Evolutionary conservation across 2,329 filamentous ascomycete genomes (phyloP).

Genomic region (Colletotrichum nymphaeae): DNA sequence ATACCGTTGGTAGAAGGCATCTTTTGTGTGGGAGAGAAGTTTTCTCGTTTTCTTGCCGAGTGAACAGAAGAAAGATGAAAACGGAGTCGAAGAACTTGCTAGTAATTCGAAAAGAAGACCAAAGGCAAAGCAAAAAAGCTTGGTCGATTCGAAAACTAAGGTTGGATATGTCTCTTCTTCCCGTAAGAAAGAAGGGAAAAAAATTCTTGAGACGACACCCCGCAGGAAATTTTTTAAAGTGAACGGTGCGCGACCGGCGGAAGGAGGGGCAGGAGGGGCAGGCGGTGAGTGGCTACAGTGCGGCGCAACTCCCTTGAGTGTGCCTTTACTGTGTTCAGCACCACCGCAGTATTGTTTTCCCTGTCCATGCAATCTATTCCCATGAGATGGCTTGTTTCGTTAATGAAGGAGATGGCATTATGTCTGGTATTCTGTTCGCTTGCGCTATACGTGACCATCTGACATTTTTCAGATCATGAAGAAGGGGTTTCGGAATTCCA

Average conservation of each 20-base stretch:
- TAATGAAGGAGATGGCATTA: neutral
- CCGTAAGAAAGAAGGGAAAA: conserved; percentile 61
- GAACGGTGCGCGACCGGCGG: conserved; percentile 27
- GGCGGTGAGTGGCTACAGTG: conserved; percentile 30
- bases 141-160: conserved; percentile 44
- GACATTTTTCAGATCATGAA: neutral
- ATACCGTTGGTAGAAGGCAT: conserved; percentile 74
- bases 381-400: neutral
- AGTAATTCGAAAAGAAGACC: conserved; percentile 42
- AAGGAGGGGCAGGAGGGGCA: conserved; percentile 31
- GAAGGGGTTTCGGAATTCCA: neutral
- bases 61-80: conserved; percentile 45
- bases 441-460: neutral
- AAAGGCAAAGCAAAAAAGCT: conserved; percentile 41
- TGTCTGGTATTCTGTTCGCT: neutral
- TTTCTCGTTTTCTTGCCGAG: conserved; percentile 33
- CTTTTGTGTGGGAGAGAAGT: conserved; percentile 47
- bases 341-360: conserved; percentile 3
- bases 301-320: neutral
- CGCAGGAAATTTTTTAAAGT: conserved; percentile 54
- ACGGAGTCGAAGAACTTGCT: conserved; percentile 46
- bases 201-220: conserved; percentile 44
- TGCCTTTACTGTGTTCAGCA: conserved; percentile 13
- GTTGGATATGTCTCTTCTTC: conserved; percentile 58
- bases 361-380: neutral